Evolutionary conservation across 2,329 filamentous ascomycete genomes (phyloP).

Genomic region (Cladophialophora exuberans): DNA sequence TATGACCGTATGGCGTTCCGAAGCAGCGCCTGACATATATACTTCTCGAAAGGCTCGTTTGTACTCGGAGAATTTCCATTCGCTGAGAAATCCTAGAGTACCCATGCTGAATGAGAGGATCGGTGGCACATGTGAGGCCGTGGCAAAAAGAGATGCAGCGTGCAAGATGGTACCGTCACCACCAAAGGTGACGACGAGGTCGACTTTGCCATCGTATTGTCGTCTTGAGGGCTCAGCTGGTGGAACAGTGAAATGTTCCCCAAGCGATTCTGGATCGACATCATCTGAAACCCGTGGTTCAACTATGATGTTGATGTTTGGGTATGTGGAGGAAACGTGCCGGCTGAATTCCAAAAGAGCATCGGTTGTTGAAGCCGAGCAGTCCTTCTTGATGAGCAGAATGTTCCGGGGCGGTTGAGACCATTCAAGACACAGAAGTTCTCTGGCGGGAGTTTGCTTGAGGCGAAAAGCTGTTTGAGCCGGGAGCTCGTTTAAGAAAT

Average conservation of each 20-base stretch:
- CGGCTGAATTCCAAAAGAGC: slow-evolving; percentile 65
- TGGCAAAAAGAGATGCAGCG: slow-evolving; percentile 83
- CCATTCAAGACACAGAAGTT: slow-evolving; percentile 69
- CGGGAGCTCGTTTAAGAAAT: slow-evolving; percentile 16
- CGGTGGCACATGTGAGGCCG: slow-evolving; percentile 78
- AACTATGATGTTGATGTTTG: slow-evolving; percentile 78
- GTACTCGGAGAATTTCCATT: slow-evolving; percentile 94
- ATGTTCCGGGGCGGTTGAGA: slow-evolving; percentile 69
- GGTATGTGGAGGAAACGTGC: slow-evolving; percentile 79
- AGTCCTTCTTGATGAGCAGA: slow-evolving; percentile 69
- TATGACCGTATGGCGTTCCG: slow-evolving; percentile 48
- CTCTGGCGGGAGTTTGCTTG: slow-evolving; percentile 45
- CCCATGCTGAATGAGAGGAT: slow-evolving; percentile 97
- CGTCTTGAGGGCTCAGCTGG: slow-evolving; percentile 4
- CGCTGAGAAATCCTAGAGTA: slow-evolving; percentile 88
- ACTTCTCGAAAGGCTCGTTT: slow-evolving; percentile 90
- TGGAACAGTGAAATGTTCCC: slow-evolving; percentile 19
- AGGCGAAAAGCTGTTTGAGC: slow-evolving; percentile 19
- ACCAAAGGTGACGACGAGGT: slow-evolving; percentile 86
- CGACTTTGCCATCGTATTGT: slow-evolving; percentile 73
- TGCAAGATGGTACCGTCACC: slow-evolving; percentile 91
- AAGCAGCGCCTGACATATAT: slow-evolving; percentile 75
- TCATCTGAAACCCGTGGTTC: slow-evolving; percentile 74
- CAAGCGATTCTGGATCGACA: slow-evolving; percentile 57
- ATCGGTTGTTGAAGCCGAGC: slow-evolving; percentile 57